phyloP scores from a whole-genome alignment of 2,329 filamentous ascomycete genomes.

The Penicillium sp. region DNA sequence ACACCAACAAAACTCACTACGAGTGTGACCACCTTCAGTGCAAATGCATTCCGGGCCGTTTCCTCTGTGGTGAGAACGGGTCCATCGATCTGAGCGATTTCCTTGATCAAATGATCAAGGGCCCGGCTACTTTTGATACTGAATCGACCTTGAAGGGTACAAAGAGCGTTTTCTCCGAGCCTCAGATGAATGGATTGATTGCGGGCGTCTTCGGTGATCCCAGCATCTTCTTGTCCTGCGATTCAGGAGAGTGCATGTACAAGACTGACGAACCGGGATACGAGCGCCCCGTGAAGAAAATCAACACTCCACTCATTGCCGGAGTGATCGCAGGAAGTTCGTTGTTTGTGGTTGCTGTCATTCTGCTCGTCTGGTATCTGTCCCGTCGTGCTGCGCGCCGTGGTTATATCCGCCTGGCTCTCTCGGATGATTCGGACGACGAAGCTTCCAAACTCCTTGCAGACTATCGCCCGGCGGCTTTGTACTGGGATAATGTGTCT shows the following conservation, averaged over 20 bases:
- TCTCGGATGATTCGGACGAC: conserved; percentile 83
- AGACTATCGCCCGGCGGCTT: conserved; percentile 84
- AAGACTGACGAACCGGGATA: conserved; percentile 92
- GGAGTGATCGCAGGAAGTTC: conserved; percentile 83
- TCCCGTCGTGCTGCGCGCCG: conserved; percentile 65
- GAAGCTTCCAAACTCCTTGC: conserved; percentile 81
- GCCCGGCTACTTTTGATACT: conserved; percentile 81
- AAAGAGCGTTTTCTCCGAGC: conserved; percentile 71
- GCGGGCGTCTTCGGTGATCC: conserved; percentile 84
- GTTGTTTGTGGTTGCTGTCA: conserved; percentile 83
- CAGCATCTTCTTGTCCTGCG: conserved; percentile 79
- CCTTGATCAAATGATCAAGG: conserved; percentile 74
- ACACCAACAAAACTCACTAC: conserved; percentile 79
- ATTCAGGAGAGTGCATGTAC: conserved; percentile 88
- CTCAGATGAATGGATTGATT: conserved; percentile 88
- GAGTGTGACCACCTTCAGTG: conserved; percentile 81
- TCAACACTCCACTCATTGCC: conserved; percentile 95
- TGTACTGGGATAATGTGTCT: conserved; percentile 83
- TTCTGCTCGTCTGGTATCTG: conserved; percentile 82
- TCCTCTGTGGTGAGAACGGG: conserved; percentile 88
- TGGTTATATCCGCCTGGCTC: conserved; percentile 68
- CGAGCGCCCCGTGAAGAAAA: conserved; percentile 80
- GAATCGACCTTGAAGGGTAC: conserved; percentile 64
- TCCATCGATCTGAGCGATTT: conserved; percentile 93
- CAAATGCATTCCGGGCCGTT: conserved; percentile 82